Evolutionary conservation across 345 rosid species (phyloP), one percentile per base, ranked within the genome.

Genomic region (Ceriops zippeliana): DNA sequence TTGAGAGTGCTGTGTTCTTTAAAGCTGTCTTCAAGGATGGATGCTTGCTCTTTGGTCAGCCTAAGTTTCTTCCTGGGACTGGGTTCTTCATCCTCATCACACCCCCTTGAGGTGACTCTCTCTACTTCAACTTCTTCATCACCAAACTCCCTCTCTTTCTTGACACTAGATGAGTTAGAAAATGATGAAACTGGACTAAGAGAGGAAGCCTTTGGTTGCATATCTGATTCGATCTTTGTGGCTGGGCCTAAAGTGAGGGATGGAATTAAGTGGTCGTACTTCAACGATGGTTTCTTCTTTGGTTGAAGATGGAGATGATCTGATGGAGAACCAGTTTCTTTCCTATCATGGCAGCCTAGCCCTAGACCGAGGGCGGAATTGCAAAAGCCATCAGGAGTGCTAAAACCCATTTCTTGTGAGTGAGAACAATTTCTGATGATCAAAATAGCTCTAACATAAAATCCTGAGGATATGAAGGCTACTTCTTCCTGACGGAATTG

Each of bases 41-140:
- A 30, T 11, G 59, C 13, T 56, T 56, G 59, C 22, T 15, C 59
- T 56, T 56, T 56, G 59, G 31, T 56, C 26, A 56, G 59, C 28
- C 59, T 56, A 56, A 56, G 59, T 56, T 56, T 56, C 59, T 56
- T 56, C 59, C 19, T 56, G 26, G 59, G 59, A 56, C 59, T 56
- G 1, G 59, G 28, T 24, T 56, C 59, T 22, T 56, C 59, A 24
- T 56, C 59, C 26, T 24, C 59, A 10, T 56, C 31, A 56, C 31
- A 56, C 10, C 13, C 30, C 59, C 59, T 56, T 24, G 59, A 56
- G 16, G 24, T 8, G 26, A 22, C 31, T 56, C 59, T 56, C 31
- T 56, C 59, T 24, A 27, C 31, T 21, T 56, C 59, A 9, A 56
- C 17, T 56, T 56, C 59, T 56, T 56, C 59, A 11, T 27, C 59